Percentiles rank a stretch among this genome's conserved stretches.
Evolutionary conservation across 352 stramenopile species (phyloP).

Genomic region (Globisporangium yorkense): DNA sequence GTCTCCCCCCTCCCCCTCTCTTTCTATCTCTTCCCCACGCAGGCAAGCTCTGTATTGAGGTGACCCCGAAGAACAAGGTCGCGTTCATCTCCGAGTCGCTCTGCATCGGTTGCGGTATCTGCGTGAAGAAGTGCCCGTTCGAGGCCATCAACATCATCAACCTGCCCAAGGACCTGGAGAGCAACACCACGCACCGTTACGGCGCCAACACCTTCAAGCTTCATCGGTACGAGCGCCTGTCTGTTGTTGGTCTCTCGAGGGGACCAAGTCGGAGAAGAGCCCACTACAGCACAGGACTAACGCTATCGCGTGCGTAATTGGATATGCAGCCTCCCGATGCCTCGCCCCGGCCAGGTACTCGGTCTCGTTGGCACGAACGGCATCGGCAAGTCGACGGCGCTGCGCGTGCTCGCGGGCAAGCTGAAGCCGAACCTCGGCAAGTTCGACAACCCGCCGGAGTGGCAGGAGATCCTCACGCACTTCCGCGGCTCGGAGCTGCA

Average conservation of each 20-base stretch:
- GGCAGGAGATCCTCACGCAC: slow-evolving; percentile 98
- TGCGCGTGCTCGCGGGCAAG: slow-evolving; percentile 99
- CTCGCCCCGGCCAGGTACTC: slow-evolving; percentile 96
- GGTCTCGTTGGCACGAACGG: slow-evolving; percentile 99
- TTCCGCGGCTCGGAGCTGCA: slow-evolving; percentile 97
- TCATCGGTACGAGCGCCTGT: slow-evolving; percentile 60
- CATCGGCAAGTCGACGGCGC: slow-evolving; percentile 99
- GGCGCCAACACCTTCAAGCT: slow-evolving; percentile 99
- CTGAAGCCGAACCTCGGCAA: slow-evolving; percentile 99
- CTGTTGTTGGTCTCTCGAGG: no score
- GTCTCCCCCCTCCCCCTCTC: neutral
- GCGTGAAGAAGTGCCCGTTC: slow-evolving; percentile 99
- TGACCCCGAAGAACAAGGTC: slow-evolving; percentile 94
- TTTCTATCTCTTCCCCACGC: neutral
- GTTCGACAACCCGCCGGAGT: slow-evolving; percentile 96
- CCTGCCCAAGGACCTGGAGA: slow-evolving; percentile 97
- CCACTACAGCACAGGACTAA: neutral
- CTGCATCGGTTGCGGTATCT: slow-evolving; percentile 99
- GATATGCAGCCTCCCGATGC: slow-evolving; percentile 90
- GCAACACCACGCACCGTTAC: slow-evolving; percentile 99
- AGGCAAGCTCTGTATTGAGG: slow-evolving; percentile 99
- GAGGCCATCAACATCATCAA: slow-evolving; percentile 99
- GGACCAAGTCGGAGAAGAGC: neutral
- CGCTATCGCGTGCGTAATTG: neutral
- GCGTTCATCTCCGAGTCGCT: slow-evolving; percentile 98